Base-by-base conservation (phyloP, 331 rosid species). In the Acacia concinna region DNA sequence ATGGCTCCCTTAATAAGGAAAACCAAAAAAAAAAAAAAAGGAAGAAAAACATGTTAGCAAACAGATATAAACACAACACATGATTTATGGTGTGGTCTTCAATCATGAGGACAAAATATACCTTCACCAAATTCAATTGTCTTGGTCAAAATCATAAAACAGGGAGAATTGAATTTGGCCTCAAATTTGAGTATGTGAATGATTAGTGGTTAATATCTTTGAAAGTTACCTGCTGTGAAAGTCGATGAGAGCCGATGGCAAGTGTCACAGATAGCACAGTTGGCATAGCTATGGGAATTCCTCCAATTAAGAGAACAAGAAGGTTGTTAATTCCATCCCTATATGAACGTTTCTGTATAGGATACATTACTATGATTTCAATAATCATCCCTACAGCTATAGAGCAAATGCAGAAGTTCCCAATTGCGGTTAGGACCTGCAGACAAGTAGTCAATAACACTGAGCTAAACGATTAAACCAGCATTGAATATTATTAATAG, bases 211-310 rank as follows among this genome's bases (percentile, higher is more conserved):
- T 35, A 41, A 3, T 27, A 54, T 41, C 34, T 46, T 49, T 3
- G 62, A 78, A 80, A 74, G 65, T 64, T 51, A 93, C 97, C 97
- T 93, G 97, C 77, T 93, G 97, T 78, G 97, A 93, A 70, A 93
- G 97, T 23, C 94, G 85, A 72, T 93, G 97, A 74, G 97, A 93
- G 66, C 97, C 97, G 52, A 93, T 93, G 31, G 97, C 97, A 78
- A 93, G 97, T 34, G 97, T 93, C 21, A 93, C 97, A 67, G 97
- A 93, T 71, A 93, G 79, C 25, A 93, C 97, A 38, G 97, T 93
- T 79, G 97, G 97, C 97, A 93, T 93, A 9, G 97, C 97, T 34
- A 93, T 93, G 17, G 97, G 97, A 59, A 93, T 93, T 84, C 97
- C 97, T 84, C 97, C 97, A 78, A 93, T 93, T 68, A 93, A 85